A percentile compares a stretch with the other conserved stretches of the same genome.
Evolutionary conservation across 1,284 basidiomycete species (phyloP).

Genomic region (Trametes polyzona): DNA sequence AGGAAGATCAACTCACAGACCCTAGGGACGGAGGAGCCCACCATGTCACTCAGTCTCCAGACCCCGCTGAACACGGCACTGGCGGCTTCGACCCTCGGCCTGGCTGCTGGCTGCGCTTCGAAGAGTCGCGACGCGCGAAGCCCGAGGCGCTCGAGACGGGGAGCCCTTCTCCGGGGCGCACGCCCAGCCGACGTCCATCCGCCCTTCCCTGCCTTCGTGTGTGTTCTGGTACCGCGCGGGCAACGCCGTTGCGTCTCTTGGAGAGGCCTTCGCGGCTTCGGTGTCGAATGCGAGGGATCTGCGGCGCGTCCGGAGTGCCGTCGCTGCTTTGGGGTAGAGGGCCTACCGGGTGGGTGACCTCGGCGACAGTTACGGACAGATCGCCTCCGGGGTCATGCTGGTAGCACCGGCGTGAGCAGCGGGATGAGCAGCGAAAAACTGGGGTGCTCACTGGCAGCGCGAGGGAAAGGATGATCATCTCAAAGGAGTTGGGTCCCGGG

Average conservation of each 20-base stretch:
- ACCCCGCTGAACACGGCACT: no score
- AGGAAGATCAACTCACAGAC: neutral
- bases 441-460: neutral
- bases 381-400: neutral
- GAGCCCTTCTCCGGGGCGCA: neutral
- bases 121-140: no score
- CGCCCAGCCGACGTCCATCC: no score
- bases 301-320: neutral
- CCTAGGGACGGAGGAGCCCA: no score
- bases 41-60: no score
- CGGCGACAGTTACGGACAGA: neutral
- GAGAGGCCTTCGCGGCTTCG: conserved; percentile 1
- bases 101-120: no score
- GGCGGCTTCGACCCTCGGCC: no score
- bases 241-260: neutral
- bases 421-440: neutral
- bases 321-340: neutral
- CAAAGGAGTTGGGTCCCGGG: neutral
- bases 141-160: no score
- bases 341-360: neutral
- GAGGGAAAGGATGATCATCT: neutral
- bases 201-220: neutral
- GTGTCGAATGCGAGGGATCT: neutral
- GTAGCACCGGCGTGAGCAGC: no score
- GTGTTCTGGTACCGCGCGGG: neutral